Evolutionary conservation across 108 stramenopile genomes (phyloP), one percentile per base, ranked within the genome.

Genomic region (Aurantiochytrium sp.): DNA sequence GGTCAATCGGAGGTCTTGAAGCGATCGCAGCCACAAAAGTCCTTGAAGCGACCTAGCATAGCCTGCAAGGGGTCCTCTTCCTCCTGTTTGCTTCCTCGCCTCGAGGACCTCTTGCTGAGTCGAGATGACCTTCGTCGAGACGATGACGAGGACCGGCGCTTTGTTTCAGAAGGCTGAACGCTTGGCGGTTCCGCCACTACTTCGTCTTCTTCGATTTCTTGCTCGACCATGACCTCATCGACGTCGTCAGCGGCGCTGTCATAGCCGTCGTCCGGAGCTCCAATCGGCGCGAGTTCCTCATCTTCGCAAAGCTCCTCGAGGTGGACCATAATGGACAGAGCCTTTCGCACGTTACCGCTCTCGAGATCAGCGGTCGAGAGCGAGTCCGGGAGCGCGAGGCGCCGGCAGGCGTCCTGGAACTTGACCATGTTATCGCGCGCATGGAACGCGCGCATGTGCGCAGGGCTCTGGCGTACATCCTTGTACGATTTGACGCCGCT

Each of bases 351-450:
- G 49, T 47, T 25, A 6, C 76, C 76, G n/a, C 25, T 45, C 8
- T 53, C 23, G 45, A 83, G 76, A 8, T 83, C 76, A 14, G 12
- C 18, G 10, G 49, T 83, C 14, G 76, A 53, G 51, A 83, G 44
- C 16, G 76, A 53, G 4, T 83, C 76, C 51, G 76, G 45, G 76
- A 83, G 45, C 51, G 25, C 51, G 51, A 83, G 76, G 4, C 76
- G 76, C 10, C 76, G 76, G 51, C 76, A 83, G 6, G 76, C 76
- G 76, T 83, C 76, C 76, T 83, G 76, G 51, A 83, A 83, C 23
- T 53, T 83, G 49, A 83, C 76, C 76, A 83, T 83, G 76, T 83
- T 83, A 53, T 83, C 76, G n/a, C 76, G 45, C 49, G 49, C 76
- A 18, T 83, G 45, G 23, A 83, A 83, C 8, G 51, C 25, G 23